Conservation (phyloP, 257 asterid species). For the Rhazya stricta region DNA sequence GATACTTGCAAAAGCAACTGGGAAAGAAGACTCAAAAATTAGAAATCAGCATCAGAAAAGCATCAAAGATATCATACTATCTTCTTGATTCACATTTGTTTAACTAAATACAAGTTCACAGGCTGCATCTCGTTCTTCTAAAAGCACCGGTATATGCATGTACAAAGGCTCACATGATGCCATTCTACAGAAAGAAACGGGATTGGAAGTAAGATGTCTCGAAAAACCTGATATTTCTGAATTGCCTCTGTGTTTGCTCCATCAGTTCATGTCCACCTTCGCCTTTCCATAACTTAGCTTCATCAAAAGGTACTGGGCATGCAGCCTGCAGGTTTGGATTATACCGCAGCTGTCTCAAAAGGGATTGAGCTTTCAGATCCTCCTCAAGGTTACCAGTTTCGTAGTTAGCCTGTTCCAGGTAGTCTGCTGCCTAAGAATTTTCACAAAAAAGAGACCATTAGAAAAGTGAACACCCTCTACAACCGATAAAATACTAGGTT, state of each 20-base stretch:
- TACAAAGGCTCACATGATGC: too few relatives aligned
- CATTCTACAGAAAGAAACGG: not conserved
- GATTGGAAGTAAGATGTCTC: not conserved
- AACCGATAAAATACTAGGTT: not conserved
- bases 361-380: constrained; percentile 41
- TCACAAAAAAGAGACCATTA: constrained; percentile 4
- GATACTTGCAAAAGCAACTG: too few relatives aligned
- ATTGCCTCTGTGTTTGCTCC: constrained; percentile 50
- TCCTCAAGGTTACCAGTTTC: constrained; percentile 60
- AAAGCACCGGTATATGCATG: too few relatives aligned
- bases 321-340: constrained; percentile 44
- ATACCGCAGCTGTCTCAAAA: constrained; percentile 42
- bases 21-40: too few relatives aligned
- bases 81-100: too few relatives aligned
- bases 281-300: constrained; percentile 70
- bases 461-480: not conserved
- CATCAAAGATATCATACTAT: too few relatives aligned
- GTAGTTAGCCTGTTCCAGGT: constrained; percentile 60
- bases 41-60: too few relatives aligned
- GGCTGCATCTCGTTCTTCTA: too few relatives aligned
- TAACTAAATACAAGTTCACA: too few relatives aligned
- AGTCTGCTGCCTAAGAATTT: constrained; percentile 47
- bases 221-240: constrained; percentile 58
- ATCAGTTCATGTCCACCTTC: constrained; percentile 57
- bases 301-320: constrained; percentile 65